These are phyloP conservation scores for Didymella segeticola DNA, from an alignment of 2,329 filamentous ascomycete genomes.

Conservation along the genomic window DNA sequence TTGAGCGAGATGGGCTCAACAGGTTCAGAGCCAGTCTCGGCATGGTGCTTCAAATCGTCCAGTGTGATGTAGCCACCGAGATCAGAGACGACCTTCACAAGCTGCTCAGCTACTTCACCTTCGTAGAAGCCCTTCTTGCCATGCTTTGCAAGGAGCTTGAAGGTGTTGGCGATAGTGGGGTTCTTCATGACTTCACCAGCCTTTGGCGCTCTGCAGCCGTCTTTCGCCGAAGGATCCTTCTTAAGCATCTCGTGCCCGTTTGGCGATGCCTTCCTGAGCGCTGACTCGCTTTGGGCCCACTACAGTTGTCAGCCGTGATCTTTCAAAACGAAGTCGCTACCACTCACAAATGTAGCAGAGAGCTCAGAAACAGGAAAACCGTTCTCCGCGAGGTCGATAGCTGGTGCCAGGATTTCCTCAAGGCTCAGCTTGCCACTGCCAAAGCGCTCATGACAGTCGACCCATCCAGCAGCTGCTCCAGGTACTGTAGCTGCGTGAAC, in stretches of 20 bases:
- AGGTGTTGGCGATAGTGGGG: conserved; percentile 79
- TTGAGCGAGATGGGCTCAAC: conserved; percentile 84
- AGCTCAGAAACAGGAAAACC: conserved; percentile 91
- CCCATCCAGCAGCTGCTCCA: conserved; percentile 91
- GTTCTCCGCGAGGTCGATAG: conserved; percentile 83
- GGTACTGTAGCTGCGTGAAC: conserved; percentile 86
- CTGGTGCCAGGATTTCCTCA: conserved; percentile 79
- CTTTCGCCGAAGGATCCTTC: conserved; percentile 68
- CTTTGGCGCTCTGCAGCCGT: conserved; percentile 75
- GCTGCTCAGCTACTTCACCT: conserved; percentile 79
- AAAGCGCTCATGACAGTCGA: conserved; percentile 85
- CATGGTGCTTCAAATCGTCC: conserved; percentile 81
- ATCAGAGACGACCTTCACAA: conserved; percentile 78
- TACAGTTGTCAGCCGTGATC: conserved; percentile 46
- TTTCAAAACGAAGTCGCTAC: too few relatives aligned
- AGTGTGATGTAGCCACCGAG: conserved; percentile 79
- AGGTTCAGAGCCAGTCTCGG: conserved; percentile 75
- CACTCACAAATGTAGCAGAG: conserved; percentile 70
- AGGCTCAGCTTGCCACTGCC: conserved; percentile 84
- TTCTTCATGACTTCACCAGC: conserved; percentile 91
- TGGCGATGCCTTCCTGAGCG: conserved; percentile 76
- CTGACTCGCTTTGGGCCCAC: conserved; percentile 73
- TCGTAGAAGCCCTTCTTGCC: conserved; percentile 93
- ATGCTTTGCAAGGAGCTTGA: conserved; percentile 76
- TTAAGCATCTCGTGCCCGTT: conserved; percentile 91